A percentile compares a stretch with the other conserved stretches of the same genome.
Conservation (phyloP, 495 filamentous ascomycete genomes). For the Polyplosphaeria fusca region DNA sequence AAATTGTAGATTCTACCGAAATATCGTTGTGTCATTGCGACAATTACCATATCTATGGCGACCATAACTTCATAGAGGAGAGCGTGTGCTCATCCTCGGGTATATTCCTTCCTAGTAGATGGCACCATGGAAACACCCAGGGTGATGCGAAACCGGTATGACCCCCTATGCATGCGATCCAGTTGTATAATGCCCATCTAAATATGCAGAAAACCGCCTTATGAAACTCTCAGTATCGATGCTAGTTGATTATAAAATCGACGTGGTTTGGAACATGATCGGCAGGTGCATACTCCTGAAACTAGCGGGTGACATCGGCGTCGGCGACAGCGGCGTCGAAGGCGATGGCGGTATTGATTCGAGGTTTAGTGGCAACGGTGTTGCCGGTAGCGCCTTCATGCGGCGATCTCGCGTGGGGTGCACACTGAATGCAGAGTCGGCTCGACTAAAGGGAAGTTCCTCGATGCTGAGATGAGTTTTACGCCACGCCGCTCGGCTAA, state of each 20-base stretch:
- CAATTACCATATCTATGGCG: too few relatives aligned
- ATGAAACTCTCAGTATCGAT: background rate
- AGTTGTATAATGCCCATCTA: background rate
- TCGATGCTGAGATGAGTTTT: conserved; percentile 25
- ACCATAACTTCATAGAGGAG: background rate
- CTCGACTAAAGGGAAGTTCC: conserved; percentile 15
- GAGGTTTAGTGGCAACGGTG: conserved; percentile 5
- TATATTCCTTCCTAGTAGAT: too few relatives aligned
- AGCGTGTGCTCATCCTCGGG: background rate
- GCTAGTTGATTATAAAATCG: too few relatives aligned
- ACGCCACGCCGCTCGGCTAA: conserved; percentile 14
- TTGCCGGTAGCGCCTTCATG: conserved; percentile 24
- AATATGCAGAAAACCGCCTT: background rate
- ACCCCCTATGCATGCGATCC: background rate
- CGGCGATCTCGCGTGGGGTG: background rate
- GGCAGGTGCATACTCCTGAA: conserved; percentile 11
- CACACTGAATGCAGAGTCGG: background rate
- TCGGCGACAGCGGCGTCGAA: background rate
- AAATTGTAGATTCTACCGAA: too few relatives aligned
- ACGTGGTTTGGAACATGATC: conserved; percentile 6
- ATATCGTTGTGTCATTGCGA: too few relatives aligned
- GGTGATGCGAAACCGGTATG: too few relatives aligned
- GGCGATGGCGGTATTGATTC: background rate
- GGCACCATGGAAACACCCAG: too few relatives aligned
- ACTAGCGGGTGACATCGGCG: conserved; percentile 9